Percentiles rank a stretch among this genome's conserved stretches.
Conservation (phyloP, 1,284 basidiomycete genomes). For the Cryptococcus sp. region DNA sequence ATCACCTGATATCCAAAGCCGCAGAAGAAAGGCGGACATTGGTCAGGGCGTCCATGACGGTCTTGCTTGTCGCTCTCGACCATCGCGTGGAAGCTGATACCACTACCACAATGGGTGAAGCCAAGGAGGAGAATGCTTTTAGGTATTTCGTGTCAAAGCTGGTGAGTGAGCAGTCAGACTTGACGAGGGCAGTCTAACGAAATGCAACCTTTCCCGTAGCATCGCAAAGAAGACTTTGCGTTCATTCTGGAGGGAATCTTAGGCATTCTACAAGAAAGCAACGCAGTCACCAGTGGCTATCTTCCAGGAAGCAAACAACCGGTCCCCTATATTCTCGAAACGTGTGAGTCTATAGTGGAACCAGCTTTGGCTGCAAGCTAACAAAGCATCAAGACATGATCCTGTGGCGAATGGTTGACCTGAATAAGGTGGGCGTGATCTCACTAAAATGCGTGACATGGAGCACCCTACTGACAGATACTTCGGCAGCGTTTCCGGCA, state of each 20-base stretch:
- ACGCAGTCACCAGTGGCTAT: conserved; percentile 69
- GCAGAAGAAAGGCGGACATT: conserved; percentile 70
- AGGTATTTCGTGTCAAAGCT: conserved; percentile 86
- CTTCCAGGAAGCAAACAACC: conserved; percentile 79
- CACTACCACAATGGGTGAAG: conserved; percentile 24
- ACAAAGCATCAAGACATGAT: conserved; percentile 64
- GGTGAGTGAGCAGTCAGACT: conserved; percentile 54
- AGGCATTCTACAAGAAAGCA: conserved; percentile 71
- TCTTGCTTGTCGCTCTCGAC: conserved; percentile 74
- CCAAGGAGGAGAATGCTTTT: conserved; percentile 75
- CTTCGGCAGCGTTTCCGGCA: conserved; percentile 72
- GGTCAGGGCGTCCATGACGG: conserved; percentile 70
- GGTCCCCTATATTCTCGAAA: conserved; percentile 76
- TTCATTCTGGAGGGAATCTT: conserved; percentile 76
- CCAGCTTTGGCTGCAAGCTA: conserved; percentile 2
- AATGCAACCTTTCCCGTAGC: conserved; percentile 56
- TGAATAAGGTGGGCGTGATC: conserved; percentile 70
- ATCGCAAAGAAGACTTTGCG: conserved; percentile 80
- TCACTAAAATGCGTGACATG: neutral
- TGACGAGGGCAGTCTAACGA: neutral
- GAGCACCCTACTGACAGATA: conserved; percentile 7
- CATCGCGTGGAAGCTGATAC: conserved; percentile 64
- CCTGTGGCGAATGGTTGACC: conserved; percentile 85
- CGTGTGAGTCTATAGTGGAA: conserved; percentile 59
- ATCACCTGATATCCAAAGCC: conserved; percentile 84